These are phyloP conservation scores for Ophiocordyceps australis DNA, from an alignment of 2,329 filamentous ascomycete species.

Conservation along the genomic window DNA sequence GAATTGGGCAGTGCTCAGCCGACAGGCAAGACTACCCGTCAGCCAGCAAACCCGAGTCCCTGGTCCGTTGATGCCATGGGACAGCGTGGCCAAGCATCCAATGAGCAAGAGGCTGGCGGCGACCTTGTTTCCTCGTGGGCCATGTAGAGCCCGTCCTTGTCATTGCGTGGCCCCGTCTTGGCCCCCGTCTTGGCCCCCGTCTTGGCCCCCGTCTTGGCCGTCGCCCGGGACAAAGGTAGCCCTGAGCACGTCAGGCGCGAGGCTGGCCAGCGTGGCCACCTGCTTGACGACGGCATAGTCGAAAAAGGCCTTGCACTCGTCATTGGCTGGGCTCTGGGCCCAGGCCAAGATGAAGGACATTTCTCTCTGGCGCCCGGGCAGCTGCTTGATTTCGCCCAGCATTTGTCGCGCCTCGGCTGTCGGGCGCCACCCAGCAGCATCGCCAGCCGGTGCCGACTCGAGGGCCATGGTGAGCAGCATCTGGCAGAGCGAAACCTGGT, in stretches of 20 bases:
- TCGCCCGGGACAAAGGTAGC: constrained; percentile 15
- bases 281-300: constrained; percentile 27
- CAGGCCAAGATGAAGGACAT: constrained; percentile 23
- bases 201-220: no score
- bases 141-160: no score
- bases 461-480: constrained; percentile 29
- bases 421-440: constrained; percentile 27
- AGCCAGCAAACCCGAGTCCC: no score
- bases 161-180: no score
- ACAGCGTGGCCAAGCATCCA: no score
- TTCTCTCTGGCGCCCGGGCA: constrained; percentile 26
- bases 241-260: constrained; percentile 24
- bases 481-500: constrained; percentile 34
- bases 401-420: constrained; percentile 23
- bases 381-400: constrained; percentile 27
- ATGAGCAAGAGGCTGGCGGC: no score
- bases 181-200: no score
- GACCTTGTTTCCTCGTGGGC: no score
- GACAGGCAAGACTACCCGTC: no score
- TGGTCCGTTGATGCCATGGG: no score
- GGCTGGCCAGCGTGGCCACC: constrained; percentile 23
- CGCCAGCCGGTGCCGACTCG: constrained; percentile 19
- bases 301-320: constrained; percentile 26
- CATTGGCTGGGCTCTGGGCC: constrained; percentile 18
- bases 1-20: constrained; percentile 5